Evolutionary conservation across 805 yeast species (phyloP), one percentile per base, ranked within the genome.

Genomic region (Candida ortonii): DNA sequence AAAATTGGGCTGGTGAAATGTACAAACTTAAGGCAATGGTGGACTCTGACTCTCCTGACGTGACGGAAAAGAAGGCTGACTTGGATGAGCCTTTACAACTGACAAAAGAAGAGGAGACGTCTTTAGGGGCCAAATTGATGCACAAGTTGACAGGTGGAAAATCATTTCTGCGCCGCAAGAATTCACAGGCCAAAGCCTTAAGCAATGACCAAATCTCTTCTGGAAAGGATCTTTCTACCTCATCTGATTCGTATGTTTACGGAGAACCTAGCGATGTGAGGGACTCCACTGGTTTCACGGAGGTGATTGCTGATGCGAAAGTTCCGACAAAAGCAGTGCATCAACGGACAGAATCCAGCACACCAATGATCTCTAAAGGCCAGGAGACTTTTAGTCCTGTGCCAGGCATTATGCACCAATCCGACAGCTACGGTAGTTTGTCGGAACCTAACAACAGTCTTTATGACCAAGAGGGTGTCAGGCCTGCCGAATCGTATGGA

Each of bases 1-100:
- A 68, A 27, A 71, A 83, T 53, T 79, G 93, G 88, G 88, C 82
- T 45, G 62, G 68, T 26, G 81, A 81, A 53, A 73, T 80, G 74
- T 68, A 67, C 54, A 65, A 67, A 30, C 57, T 73, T 44, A 64
- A 64, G 36, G 69, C 64, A 16, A 40, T 57, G 46, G 55, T 49
- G 30, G 60, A 53, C 23, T 46, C 53, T 17, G 44, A 51, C 35
- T 31, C 48, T 33, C 30, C 39, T 11, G 35, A 31, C n/a, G 30
- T 32, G 6, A 52, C 48, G 13, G 46, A 39, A 12, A 31, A 40
- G 17, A 46, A 37, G 5, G 29, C 39, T 9, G 44, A 47, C 13
- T 52, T 49, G 19, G 65, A 57, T 22, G 30, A 45, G 34, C 53
- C 55, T 3, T 43, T 55, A 12, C 50, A 48, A 33, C 47, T 66